Base-by-base conservation (phyloP, 2,329 filamentous ascomycete species). In the Lecanosticta acicola region DNA sequence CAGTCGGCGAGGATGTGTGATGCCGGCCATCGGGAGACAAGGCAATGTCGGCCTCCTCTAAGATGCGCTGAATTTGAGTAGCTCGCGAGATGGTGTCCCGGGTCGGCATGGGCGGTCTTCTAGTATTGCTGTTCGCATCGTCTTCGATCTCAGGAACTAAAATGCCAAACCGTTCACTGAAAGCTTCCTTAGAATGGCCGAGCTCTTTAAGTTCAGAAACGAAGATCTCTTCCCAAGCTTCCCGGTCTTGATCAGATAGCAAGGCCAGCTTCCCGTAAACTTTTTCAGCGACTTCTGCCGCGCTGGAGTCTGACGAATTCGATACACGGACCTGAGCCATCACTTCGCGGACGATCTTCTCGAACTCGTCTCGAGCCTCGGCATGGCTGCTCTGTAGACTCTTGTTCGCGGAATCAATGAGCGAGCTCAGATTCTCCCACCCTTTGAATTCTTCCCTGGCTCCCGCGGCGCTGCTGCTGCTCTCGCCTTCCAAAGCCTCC, bases 1-100 rank as follows among this genome's bases (percentile, higher is more conserved):
- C 18, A 20, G 33, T 29, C 11, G 24, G 7, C 5, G 24, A 5
- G 5, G 24, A 29, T 29, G 24, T 29, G n/a, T 29, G 24, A 5
- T 29, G 24, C 5, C 24, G 24, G 24, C 7, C 7, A 29, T 29
- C 11, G 24, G 24, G 24, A 11, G 35, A 17, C 19, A 46, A 32
- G 10, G 45, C 45, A n/a, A 39, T 38, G 36, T 60, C 58, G 1
- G 53, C 54, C 56, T 76, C 74, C 59, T 75, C 73, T 7, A 76
- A 55, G 18, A 64, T 60, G 8, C 73, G 67, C 41, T 68, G 70
- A 34, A 77, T 73, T 40, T 71, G 68, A 3, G 70, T 69, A 3
- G 73, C 74, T 47, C 70, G 63, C 26, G 67, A 74, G 2, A 70
- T 68, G 13, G 62, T 64, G 41, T 71, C 69, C 47, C 73, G 63